Conservation (phyloP, 257 asterid genomes). For the Przewalskia tangutica region DNA sequence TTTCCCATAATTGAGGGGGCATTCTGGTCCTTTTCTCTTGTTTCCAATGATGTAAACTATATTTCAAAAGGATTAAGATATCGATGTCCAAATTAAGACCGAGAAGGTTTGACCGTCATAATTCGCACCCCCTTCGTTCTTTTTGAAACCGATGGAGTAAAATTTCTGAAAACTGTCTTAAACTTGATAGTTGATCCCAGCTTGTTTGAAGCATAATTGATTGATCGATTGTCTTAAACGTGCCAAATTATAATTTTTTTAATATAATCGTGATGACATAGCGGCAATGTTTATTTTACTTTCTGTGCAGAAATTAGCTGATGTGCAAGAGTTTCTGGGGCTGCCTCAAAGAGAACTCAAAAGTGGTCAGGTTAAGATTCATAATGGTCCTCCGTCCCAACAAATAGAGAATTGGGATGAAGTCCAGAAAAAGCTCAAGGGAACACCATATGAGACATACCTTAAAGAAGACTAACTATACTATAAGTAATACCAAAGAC, state of each 20-base stretch:
- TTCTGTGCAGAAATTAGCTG: conserved; percentile 47
- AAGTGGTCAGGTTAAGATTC: conserved; percentile 73
- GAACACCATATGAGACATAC: conserved; percentile 47
- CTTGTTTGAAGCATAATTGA: background rate
- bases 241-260: background rate
- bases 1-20: background rate
- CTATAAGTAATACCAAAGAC: background rate
- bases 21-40: background rate
- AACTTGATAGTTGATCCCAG: background rate
- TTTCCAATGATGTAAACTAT: background rate
- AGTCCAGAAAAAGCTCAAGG: conserved; percentile 36
- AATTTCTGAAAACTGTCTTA: background rate
- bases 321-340: conserved; percentile 61
- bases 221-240: background rate
- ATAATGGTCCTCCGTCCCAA: conserved; percentile 39
- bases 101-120: background rate
- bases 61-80: background rate
- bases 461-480: conserved; percentile 20
- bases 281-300: background rate
- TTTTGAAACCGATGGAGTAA: background rate
- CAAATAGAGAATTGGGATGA: conserved; percentile 50
- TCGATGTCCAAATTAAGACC: background rate
- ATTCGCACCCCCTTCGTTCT: background rate
- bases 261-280: background rate
- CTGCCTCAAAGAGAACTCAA: conserved; percentile 54